Percentiles rank a stretch among this genome's conserved stretches.
Evolutionary conservation across 163 green algal species (phyloP).

Genomic region (Trebouxia gelatinosa): DNA sequence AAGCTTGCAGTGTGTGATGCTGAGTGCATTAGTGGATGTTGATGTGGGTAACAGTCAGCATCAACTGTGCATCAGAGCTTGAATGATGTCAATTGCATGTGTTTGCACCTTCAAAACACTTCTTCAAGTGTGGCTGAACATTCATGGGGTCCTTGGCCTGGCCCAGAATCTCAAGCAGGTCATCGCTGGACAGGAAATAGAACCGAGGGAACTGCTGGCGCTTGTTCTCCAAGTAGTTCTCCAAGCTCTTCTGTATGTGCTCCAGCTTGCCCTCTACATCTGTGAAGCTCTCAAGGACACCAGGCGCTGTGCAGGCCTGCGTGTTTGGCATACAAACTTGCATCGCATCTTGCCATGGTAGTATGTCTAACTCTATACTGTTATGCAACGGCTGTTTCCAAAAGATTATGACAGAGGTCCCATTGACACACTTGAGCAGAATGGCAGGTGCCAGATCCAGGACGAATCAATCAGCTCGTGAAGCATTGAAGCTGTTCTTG

Average conservation of each 20-base stretch:
- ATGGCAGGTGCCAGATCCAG: too few relatives aligned
- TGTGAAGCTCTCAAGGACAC: constrained; percentile 72
- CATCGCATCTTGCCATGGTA: background rate
- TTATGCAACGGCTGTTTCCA: background rate
- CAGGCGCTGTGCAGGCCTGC: constrained; percentile 53
- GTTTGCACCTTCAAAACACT: constrained; percentile 81
- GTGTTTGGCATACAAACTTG: constrained; percentile 9
- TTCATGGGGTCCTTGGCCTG: constrained; percentile 84
- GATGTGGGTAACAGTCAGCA: too few relatives aligned
- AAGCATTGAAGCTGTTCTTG: too few relatives aligned
- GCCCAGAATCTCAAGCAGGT: constrained; percentile 87
- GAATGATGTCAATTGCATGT: background rate
- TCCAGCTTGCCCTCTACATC: constrained; percentile 85
- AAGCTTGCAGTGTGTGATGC: background rate
- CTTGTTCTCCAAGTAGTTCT: constrained; percentile 91
- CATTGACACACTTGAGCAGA: background rate
- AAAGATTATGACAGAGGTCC: background rate
- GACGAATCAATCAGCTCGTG: too few relatives aligned
- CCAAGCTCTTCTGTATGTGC: constrained; percentile 84
- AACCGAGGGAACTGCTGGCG: constrained; percentile 84
- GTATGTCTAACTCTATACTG: too few relatives aligned
- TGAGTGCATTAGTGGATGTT: too few relatives aligned
- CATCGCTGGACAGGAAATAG: constrained; percentile 88
- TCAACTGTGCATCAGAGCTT: too few relatives aligned
- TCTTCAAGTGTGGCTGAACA: constrained; percentile 82